Evolutionary conservation across 108 stramenopile species (phyloP).

Genomic region (Nannochloropsis granulata): DNA sequence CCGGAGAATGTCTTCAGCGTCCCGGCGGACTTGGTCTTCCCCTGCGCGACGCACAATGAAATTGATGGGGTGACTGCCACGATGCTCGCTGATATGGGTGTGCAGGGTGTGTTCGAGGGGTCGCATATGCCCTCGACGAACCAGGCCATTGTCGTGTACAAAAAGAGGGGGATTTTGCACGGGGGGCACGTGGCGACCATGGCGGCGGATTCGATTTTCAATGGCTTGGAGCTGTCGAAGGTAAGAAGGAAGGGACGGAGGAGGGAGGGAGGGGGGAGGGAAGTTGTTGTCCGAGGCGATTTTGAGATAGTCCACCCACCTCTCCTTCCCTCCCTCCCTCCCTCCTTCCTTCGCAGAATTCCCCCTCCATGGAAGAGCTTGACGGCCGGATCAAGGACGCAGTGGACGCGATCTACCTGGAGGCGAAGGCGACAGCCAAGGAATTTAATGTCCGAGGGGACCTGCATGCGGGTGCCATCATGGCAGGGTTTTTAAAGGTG

Average conservation of each 20-base stretch:
- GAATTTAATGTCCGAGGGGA: conserved; percentile 91
- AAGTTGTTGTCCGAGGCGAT: neutral
- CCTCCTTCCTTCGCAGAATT: neutral
- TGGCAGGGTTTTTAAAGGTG: conserved; percentile 84
- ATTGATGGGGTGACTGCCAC: conserved; percentile 52
- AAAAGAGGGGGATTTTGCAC: conserved; percentile 71
- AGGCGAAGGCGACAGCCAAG: conserved; percentile 69
- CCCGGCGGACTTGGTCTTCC: conserved; percentile 72
- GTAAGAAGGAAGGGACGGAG: neutral
- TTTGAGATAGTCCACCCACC: neutral
- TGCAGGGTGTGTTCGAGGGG: conserved; percentile 75
- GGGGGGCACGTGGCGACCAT: conserved; percentile 71
- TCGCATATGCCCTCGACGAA: conserved; percentile 57
- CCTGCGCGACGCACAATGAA: conserved; percentile 63
- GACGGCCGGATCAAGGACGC: conserved; percentile 56
- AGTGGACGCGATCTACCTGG: conserved; percentile 56
- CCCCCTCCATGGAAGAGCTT: conserved; percentile 32
- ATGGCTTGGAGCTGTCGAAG: conserved; percentile 46
- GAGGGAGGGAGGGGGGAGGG: neutral
- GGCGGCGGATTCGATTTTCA: conserved; percentile 61
- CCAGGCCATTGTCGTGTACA: conserved; percentile 37
- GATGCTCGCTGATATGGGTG: conserved; percentile 72
- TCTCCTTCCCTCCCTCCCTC: neutral
- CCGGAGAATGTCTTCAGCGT: conserved; percentile 33
- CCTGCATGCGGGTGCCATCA: conserved; percentile 69